Evolutionary conservation across 164 flowering plant genomes (phyloP).

Genomic region (Kalanchoe fedtschenkoi): DNA sequence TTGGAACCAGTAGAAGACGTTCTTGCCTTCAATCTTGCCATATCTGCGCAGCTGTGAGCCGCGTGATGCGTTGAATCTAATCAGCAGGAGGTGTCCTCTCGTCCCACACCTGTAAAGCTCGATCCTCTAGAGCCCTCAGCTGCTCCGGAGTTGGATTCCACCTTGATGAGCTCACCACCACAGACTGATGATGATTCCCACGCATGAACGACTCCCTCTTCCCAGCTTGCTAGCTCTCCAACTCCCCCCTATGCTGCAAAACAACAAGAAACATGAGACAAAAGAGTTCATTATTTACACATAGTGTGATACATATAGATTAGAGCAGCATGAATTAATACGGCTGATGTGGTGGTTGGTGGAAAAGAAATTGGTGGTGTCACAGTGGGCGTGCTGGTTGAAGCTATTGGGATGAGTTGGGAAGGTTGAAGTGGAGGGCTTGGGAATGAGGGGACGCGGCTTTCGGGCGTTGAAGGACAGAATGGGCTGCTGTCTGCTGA

Average conservation of each 20-base stretch:
- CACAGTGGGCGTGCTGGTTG: conserved; percentile 5
- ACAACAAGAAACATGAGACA: neutral
- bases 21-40: no score
- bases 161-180: conserved; percentile 56
- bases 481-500: no score
- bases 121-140: conserved; percentile 56
- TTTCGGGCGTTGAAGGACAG: conserved; percentile 37
- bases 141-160: conserved; percentile 95
- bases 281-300: neutral
- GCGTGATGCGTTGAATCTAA: conserved; percentile 75
- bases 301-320: no score
- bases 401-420: conserved; percentile 7
- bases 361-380: conserved; percentile 18
- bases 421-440: conserved; percentile 16
- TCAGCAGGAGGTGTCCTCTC: conserved; percentile 72
- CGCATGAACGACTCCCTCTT: conserved; percentile 29
- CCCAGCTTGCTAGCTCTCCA: conserved; percentile 36
- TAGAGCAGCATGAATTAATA: no score
- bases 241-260: neutral
- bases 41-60: conserved; percentile 56
- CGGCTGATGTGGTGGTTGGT: no score
- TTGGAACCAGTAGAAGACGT: conserved; percentile 95
- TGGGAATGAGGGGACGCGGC: conserved; percentile 55
- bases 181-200: no score
- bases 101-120: conserved; percentile 62